phyloP scores from a whole-genome alignment of 108 stramenopile species.

The Schizochytrium sp. region DNA sequence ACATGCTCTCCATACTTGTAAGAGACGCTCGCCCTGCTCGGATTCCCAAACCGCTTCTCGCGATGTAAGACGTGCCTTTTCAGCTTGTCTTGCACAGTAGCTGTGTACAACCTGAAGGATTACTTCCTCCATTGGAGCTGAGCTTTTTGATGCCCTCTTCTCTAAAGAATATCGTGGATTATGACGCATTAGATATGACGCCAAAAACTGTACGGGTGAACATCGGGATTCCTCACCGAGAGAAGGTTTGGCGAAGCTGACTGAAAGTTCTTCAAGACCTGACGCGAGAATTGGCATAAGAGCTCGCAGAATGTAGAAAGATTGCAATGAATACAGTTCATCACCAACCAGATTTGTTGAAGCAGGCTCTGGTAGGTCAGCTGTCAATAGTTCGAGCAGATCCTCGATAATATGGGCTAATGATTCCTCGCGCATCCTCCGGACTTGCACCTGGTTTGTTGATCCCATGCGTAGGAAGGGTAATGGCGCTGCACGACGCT shows the following conservation, averaged over 20 bases:
- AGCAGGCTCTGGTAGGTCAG: not conserved
- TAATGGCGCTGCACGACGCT: not conserved
- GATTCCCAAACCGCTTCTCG: slow-evolving; percentile 32
- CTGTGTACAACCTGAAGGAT: not conserved
- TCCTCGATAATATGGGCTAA: not conserved
- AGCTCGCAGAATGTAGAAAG: not conserved
- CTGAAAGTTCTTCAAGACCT: slow-evolving; percentile 6
- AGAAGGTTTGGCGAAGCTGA: not conserved
- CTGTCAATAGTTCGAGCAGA: not conserved
- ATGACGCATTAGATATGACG: slow-evolving; percentile 45
- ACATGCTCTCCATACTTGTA: slow-evolving; percentile 20
- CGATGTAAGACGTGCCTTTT: not conserved
- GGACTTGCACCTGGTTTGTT: not conserved
- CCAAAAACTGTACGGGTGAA: slow-evolving; percentile 14
- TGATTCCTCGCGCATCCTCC: not conserved
- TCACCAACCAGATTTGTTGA: not conserved
- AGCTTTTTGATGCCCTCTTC: not conserved
- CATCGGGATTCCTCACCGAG: not conserved
- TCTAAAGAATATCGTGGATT: slow-evolving; percentile 1
- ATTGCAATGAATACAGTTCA: not conserved
- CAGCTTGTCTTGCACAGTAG: slow-evolving; percentile 10
- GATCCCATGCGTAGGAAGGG: slow-evolving; percentile 26
- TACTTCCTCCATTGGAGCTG: not conserved
- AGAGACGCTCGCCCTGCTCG: not conserved
- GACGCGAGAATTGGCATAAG: slow-evolving; percentile 8